These are phyloP conservation scores for Phytophthora cajani DNA, from an alignment of 352 stramenopile species.

Conservation along the genomic window DNA sequence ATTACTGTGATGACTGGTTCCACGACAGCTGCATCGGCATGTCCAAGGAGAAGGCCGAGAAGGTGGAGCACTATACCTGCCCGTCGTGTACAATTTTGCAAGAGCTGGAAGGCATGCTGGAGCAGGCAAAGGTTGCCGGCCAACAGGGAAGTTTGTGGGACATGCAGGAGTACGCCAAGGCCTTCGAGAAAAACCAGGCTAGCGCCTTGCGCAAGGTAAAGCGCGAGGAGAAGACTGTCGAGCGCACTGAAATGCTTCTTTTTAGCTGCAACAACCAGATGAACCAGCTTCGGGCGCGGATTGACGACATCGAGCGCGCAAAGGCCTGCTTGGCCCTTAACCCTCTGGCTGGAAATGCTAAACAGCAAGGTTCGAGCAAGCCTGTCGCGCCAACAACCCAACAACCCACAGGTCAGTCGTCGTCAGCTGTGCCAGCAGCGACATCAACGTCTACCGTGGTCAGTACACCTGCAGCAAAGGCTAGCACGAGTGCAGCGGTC, in stretches of 20 bases:
- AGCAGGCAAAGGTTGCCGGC: conserved; percentile 44
- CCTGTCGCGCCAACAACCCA: conserved; percentile 3
- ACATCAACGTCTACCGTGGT: conserved; percentile 9
- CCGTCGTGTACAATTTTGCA: conserved; percentile 93
- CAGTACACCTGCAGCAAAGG: conserved; percentile 4
- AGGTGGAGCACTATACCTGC: conserved; percentile 96
- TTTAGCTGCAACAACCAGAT: conserved; percentile 87
- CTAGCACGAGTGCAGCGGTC: not conserved
- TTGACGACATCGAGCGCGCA: conserved; percentile 78
- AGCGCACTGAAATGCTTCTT: conserved; percentile 77
- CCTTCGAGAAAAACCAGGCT: conserved; percentile 82
- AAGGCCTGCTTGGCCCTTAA: conserved; percentile 62
- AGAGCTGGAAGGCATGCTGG: conserved; percentile 76
- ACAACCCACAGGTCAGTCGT: conserved; percentile 8
- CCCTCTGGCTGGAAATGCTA: conserved; percentile 24
- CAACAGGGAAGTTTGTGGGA: conserved; percentile 84
- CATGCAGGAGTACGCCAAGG: conserved; percentile 83
- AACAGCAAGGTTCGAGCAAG: conserved; percentile 18
- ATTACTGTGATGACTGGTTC: conserved; percentile 91
- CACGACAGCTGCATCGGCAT: conserved; percentile 91
- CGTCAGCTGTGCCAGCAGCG: conserved; percentile 9
- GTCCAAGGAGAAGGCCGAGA: conserved; percentile 94
- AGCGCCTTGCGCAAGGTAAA: conserved; percentile 81
- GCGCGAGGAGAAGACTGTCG: conserved; percentile 85
- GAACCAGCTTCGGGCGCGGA: conserved; percentile 69